These are phyloP conservation scores for Trichomonas tenax DNA, from an alignment of 208 protist genomes.

Conservation along the genomic window DNA sequence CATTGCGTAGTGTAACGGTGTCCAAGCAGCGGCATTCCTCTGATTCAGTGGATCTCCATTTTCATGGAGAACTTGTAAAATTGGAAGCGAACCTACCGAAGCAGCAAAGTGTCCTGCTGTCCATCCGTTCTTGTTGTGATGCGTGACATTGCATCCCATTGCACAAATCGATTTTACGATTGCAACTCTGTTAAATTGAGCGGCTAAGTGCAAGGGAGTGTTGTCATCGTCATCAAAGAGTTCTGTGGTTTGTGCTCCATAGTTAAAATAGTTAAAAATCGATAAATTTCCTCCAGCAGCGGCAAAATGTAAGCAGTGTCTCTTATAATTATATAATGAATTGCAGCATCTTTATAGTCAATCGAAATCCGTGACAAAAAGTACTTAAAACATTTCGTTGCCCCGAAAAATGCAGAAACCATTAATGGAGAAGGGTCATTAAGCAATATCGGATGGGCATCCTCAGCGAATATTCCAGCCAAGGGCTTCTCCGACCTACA, in stretches of 20 bases:
- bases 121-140: not conserved
- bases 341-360: not conserved
- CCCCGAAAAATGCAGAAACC: slow-evolving; percentile 8
- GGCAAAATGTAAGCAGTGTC: slow-evolving; percentile 12
- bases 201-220: not conserved
- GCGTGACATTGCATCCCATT: not conserved
- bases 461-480: not conserved
- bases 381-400: not conserved
- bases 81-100: not conserved
- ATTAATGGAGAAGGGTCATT: not conserved
- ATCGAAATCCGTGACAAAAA: not conserved
- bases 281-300: slow-evolving; percentile 2
- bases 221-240: not conserved
- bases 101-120: not conserved
- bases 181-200: not conserved
- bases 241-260: not conserved
- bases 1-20: not conserved
- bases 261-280: not conserved
- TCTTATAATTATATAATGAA: not conserved
- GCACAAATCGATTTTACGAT: not conserved
- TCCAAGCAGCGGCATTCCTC: not conserved
- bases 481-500: not conserved
- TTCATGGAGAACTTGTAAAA: not conserved
- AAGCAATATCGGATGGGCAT: not conserved
- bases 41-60: not conserved